phyloP scores from a whole-genome alignment of 352 stramenopile genomes.

The Phytophthora kernoviae region DNA sequence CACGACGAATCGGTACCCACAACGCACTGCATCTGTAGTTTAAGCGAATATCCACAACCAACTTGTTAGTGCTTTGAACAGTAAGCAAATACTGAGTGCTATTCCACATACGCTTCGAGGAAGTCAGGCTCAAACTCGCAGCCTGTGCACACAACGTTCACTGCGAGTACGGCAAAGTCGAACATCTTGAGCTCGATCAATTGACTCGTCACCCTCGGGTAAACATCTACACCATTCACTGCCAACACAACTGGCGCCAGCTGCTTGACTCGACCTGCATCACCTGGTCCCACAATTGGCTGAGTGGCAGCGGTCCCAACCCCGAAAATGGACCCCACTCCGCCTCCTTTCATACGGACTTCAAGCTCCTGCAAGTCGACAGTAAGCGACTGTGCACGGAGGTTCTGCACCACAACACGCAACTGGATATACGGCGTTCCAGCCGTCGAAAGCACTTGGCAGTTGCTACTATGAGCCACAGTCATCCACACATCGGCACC shows the following conservation, averaged over 20 bases:
- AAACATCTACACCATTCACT: conserved; percentile 53
- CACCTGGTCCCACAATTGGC: conserved; percentile 5
- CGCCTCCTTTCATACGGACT: conserved; percentile 74
- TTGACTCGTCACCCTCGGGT: conserved; percentile 29
- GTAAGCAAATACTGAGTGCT: conserved; percentile 1
- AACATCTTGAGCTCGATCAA: conserved; percentile 62
- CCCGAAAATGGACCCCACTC: conserved; percentile 50
- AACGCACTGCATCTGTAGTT: conserved; percentile 46
- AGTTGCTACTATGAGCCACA: conserved; percentile 72
- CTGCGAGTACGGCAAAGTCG: conserved; percentile 63
- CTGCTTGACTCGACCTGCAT: conserved; percentile 7
- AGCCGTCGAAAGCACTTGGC: conserved; percentile 41
- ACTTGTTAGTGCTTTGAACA: background rate
- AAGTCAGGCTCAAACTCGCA: conserved; percentile 84
- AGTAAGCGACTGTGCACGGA: conserved; percentile 52
- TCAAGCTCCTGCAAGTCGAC: conserved; percentile 67
- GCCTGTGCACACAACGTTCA: conserved; percentile 66
- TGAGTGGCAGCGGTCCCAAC: conserved; percentile 21
- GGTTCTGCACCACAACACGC: conserved; percentile 73
- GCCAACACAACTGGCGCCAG: conserved; percentile 59
- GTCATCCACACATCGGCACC: conserved; percentile 78
- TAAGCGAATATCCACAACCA: background rate
- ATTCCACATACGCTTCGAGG: conserved; percentile 50
- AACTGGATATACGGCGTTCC: conserved; percentile 61
- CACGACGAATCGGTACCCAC: conserved; percentile 72